Conservation (phyloP, 2,329 filamentous ascomycete species). For the Diaporthe humulicola region DNA sequence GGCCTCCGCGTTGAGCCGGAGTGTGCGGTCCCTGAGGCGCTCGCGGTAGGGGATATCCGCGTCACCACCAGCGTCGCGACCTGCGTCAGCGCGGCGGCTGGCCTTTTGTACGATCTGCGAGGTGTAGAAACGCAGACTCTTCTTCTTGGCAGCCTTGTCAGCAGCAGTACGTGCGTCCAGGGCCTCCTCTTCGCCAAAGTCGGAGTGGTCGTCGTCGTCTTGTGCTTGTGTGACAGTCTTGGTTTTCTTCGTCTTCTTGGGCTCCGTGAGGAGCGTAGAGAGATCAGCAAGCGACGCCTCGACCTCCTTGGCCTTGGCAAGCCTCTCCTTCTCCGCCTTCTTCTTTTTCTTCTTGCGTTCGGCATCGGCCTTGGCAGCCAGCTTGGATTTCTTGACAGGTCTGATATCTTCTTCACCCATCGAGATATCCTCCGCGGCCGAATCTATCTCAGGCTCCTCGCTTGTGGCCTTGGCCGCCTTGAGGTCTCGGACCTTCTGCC, state of each 20-base stretch:
- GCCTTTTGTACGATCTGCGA: constrained; percentile 97
- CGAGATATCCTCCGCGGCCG: constrained; percentile 46
- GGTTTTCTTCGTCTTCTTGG: constrained; percentile 58
- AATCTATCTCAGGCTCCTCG: constrained; percentile 44
- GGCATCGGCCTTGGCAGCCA: constrained; percentile 34
- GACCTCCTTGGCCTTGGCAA: constrained; percentile 67
- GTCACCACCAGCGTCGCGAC: constrained; percentile 82
- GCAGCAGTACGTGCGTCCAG: constrained; percentile 84
- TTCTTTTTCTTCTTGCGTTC: constrained; percentile 53
- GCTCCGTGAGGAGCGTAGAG: constrained; percentile 69
- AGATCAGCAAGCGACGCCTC: constrained; percentile 80
- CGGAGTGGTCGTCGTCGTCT: constrained; percentile 77
- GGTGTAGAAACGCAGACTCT: constrained; percentile 96
- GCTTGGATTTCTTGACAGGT: constrained; percentile 52
- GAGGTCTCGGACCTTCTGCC: constrained; percentile 81
- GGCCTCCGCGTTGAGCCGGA: constrained; percentile 88
- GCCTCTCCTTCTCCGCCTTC: constrained; percentile 53
- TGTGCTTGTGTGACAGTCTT: constrained; percentile 51
- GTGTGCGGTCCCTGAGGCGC: constrained; percentile 86
- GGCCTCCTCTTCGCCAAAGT: constrained; percentile 91
- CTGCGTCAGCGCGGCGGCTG: constrained; percentile 82
- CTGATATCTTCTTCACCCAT: constrained; percentile 47
- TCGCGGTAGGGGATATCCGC: constrained; percentile 90
- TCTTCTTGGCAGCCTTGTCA: constrained; percentile 91
- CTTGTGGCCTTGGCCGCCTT: constrained; percentile 56